Percentiles rank a stretch among this genome's conserved stretches.
phyloP scores from a whole-genome alignment of 2,329 filamentous ascomycete species.

The Intubia oerlemansii region DNA sequence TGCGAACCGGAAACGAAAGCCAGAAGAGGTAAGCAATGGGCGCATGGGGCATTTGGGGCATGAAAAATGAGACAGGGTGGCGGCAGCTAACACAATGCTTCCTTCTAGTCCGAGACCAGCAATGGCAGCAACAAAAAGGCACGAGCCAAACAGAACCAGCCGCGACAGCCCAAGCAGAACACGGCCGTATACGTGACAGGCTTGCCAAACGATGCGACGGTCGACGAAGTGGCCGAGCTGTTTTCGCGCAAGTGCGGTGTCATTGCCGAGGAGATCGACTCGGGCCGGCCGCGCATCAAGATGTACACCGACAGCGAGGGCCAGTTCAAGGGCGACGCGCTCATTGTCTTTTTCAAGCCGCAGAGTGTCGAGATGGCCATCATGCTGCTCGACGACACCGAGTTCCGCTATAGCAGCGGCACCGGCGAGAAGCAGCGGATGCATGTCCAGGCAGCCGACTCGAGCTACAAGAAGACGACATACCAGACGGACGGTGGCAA shows the following conservation, averaged over 20 bases:
- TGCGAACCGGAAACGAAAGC: slow-evolving; percentile 2
- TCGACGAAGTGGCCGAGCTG: slow-evolving; percentile 59
- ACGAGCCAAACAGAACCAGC: slow-evolving; percentile 8
- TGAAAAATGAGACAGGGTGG: too few relatives aligned
- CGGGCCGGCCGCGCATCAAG: slow-evolving; percentile 72
- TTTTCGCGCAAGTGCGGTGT: slow-evolving; percentile 76
- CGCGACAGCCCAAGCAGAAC: slow-evolving; percentile 41
- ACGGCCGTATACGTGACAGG: slow-evolving; percentile 85
- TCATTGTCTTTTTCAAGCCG: slow-evolving; percentile 86
- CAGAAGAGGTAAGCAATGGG: neutral
- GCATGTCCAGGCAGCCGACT: slow-evolving; percentile 65
- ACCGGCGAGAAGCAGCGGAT: slow-evolving; percentile 31
- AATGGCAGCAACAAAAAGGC: slow-evolving; percentile 5
- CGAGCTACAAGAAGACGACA: slow-evolving; percentile 75
- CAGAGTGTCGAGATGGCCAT: slow-evolving; percentile 81
- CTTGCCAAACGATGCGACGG: slow-evolving; percentile 57
- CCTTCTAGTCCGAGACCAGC: neutral
- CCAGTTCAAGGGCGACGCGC: slow-evolving; percentile 78
- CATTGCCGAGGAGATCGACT: slow-evolving; percentile 86
- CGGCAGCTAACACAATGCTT: neutral
- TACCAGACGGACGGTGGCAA: slow-evolving; percentile 19
- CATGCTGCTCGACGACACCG: slow-evolving; percentile 58
- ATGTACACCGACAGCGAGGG: slow-evolving; percentile 69
- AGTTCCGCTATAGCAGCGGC: slow-evolving; percentile 44
- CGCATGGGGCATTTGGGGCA: too few relatives aligned